Evolutionary conservation across 768 basidiomycete species (phyloP).

Genomic region (Lentinula aciculospora): DNA sequence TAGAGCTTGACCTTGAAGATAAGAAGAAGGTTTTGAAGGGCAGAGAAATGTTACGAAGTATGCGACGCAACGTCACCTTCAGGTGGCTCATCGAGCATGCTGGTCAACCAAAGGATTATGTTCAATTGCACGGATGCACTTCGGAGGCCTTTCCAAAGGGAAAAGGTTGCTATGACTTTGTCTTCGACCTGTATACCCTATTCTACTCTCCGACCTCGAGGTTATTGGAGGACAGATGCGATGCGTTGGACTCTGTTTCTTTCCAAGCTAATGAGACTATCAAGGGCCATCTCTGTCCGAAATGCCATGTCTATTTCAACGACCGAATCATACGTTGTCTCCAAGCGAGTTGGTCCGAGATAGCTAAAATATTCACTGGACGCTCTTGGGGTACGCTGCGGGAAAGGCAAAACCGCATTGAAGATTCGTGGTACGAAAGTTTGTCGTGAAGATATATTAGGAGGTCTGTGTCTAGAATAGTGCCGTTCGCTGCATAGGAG

Average conservation of each 20-base stretch:
- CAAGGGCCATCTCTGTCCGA: not conserved
- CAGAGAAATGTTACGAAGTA: slow-evolving; percentile 12
- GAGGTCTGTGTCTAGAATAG: not conserved
- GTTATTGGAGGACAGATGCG: not conserved
- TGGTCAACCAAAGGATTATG: not conserved
- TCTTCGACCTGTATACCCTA: not conserved
- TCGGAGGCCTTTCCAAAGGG: not conserved
- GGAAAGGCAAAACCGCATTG: not conserved
- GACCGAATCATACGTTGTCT: not conserved
- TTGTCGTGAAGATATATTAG: not conserved
- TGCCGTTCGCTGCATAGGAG: not conserved
- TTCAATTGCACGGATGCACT: not conserved
- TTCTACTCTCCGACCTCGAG: not conserved
- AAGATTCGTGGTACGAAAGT: not conserved
- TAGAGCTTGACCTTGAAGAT: slow-evolving; percentile 6
- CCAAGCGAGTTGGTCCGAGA: not conserved
- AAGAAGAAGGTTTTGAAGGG: slow-evolving; percentile 11
- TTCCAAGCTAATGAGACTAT: not conserved
- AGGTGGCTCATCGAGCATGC: slow-evolving; percentile 13
- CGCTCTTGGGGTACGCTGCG: not conserved
- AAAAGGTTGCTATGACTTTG: not conserved
- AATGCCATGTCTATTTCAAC: not conserved
- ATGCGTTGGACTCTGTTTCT: not conserved
- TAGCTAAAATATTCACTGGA: not conserved
- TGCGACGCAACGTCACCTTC: slow-evolving; percentile 13